Evolutionary conservation across 108 stramenopile species (phyloP).

Genomic region (Nitzschia sp.): DNA sequence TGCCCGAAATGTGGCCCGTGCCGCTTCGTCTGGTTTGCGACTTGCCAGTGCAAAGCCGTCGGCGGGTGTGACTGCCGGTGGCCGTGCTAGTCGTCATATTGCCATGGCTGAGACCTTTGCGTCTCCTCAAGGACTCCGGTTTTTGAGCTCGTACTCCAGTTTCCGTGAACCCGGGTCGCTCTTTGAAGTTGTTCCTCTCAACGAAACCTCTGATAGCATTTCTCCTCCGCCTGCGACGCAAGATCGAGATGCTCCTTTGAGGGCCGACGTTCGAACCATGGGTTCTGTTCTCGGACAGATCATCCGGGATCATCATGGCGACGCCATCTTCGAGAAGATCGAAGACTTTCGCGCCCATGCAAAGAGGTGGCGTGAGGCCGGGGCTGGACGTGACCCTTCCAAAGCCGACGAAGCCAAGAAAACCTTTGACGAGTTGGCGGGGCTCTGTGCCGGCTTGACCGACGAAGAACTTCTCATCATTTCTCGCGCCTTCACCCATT

Average conservation of each 20-base stretch:
- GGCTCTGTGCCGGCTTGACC: conserved; percentile 39
- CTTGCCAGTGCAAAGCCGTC: neutral
- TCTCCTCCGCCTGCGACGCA: conserved; percentile 6
- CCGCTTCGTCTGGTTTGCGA: neutral
- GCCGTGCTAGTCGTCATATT: neutral
- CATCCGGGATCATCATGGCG: conserved; percentile 60
- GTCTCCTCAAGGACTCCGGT: neutral
- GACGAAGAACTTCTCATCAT: conserved; percentile 66
- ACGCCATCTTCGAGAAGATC: conserved; percentile 66
- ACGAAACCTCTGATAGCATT: neutral
- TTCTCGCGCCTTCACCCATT: conserved; percentile 78
- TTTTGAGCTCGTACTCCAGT: conserved; percentile 5
- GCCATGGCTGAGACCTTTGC: neutral
- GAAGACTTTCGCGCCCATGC: conserved; percentile 66
- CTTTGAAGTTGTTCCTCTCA: conserved; percentile 6
- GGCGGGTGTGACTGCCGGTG: neutral
- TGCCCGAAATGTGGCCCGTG: conserved; percentile 2
- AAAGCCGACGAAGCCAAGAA: conserved; percentile 32
- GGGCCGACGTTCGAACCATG: conserved; percentile 81
- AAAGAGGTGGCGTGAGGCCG: conserved; percentile 53
- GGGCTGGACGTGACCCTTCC: conserved; percentile 39
- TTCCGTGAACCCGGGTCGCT: conserved; percentile 16
- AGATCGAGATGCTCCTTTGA: conserved; percentile 49
- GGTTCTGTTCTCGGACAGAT: conserved; percentile 71
- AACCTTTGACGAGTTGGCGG: conserved; percentile 49